A percentile compares a stretch with the other conserved stretches of the same genome.
These are phyloP conservation scores for Leptomonas seymouri DNA, from an alignment of 208 protist species.

Conservation along the genomic window DNA sequence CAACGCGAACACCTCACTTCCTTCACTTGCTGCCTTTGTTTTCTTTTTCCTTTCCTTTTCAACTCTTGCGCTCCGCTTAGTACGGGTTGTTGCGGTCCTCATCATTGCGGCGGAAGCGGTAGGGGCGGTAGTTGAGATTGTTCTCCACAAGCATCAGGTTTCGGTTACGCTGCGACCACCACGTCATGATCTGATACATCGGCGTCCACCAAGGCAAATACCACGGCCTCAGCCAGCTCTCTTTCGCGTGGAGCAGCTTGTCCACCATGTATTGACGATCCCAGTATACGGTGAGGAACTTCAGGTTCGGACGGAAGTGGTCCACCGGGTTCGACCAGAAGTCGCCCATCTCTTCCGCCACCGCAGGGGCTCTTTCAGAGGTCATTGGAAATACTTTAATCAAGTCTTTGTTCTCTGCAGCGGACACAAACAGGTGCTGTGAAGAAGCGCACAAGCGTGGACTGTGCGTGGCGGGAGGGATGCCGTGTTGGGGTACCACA, in stretches of 20 bases:
- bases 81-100: conserved; percentile 92
- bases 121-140: conserved; percentile 91
- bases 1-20: neutral
- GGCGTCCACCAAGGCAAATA: conserved; percentile 91
- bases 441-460: too few relatives aligned
- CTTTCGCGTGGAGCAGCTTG: conserved; percentile 79
- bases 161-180: conserved; percentile 87
- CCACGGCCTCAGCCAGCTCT: conserved; percentile 77
- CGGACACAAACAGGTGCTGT: too few relatives aligned
- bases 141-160: conserved; percentile 92
- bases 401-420: too few relatives aligned
- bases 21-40: neutral
- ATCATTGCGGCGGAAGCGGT: conserved; percentile 89
- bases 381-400: too few relatives aligned
- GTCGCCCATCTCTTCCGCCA: conserved; percentile 44
- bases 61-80: conserved; percentile 33
- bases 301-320: conserved; percentile 91
- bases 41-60: conserved; percentile 8
- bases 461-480: too few relatives aligned
- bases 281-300: conserved; percentile 86
- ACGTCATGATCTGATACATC: conserved; percentile 80
- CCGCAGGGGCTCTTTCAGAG: conserved; percentile 29
- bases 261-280: conserved; percentile 86
- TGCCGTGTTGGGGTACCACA: too few relatives aligned
- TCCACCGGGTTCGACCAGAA: conserved; percentile 92